phyloP scores from a whole-genome alignment of 257 asterid species.

The Haberlea rhodopensis region DNA sequence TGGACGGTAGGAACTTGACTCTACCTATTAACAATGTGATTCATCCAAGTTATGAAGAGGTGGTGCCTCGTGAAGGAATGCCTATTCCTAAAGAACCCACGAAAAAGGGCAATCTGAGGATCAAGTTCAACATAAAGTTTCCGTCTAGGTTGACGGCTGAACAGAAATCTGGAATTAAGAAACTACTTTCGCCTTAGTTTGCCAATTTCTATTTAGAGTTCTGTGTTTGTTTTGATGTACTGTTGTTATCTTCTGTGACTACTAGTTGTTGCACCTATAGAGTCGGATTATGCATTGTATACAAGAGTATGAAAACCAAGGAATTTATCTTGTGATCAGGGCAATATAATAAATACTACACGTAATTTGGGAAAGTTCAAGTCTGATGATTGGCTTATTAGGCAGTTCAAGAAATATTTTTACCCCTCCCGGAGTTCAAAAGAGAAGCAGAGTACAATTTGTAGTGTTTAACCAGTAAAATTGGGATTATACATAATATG shows the following conservation, averaged over 20 bases:
- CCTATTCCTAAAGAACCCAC: constrained; percentile 78
- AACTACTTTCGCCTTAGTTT: constrained; percentile 45
- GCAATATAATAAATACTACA: neutral
- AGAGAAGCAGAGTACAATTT: no score
- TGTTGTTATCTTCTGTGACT: neutral
- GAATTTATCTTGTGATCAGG: neutral
- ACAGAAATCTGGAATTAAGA: constrained; percentile 81
- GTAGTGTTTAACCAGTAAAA: no score
- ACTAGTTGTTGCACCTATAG: neutral
- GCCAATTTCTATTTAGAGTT: neutral
- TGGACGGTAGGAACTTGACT: constrained; percentile 72
- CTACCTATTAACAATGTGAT: constrained; percentile 57
- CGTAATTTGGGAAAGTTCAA: no score
- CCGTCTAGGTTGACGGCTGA: constrained; percentile 71
- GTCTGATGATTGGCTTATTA: no score
- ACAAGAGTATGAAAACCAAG: neutral
- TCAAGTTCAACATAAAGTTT: constrained; percentile 69
- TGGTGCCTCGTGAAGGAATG: constrained; percentile 81
- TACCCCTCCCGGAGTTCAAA: no score
- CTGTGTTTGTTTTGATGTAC: neutral
- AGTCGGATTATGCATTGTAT: neutral
- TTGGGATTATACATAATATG: no score
- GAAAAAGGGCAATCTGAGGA: constrained; percentile 65
- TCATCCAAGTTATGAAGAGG: constrained; percentile 73
- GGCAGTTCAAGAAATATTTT: no score